phyloP scores from a whole-genome alignment of 371 early-diverging fungal species.

The Sporodiniella umbellata region DNA sequence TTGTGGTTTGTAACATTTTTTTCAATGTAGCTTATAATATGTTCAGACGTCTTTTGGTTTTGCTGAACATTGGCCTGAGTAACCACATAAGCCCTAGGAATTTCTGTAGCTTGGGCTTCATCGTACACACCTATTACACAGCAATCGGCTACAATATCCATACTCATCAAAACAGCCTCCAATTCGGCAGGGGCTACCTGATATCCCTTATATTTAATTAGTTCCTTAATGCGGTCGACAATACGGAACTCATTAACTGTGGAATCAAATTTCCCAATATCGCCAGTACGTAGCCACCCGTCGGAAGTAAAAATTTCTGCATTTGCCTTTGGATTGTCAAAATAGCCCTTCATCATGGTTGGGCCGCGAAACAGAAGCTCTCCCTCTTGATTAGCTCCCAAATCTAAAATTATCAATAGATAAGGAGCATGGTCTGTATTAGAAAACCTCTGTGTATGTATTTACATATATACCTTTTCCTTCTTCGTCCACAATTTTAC shows the following conservation, averaged over 20 bases:
- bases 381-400: constrained; percentile 56
- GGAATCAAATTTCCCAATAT: constrained; percentile 65
- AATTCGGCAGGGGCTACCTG: constrained; percentile 35
- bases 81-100: constrained; percentile 78
- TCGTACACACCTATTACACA: constrained; percentile 67
- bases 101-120: constrained; percentile 61
- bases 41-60: constrained; percentile 20
- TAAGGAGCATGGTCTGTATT: not conserved
- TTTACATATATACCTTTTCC: constrained; percentile 36
- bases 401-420: constrained; percentile 41
- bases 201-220: constrained; percentile 78
- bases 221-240: constrained; percentile 73
- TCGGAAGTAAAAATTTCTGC: constrained; percentile 53
- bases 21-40: constrained; percentile 48
- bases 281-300: constrained; percentile 82
- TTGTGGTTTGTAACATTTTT: constrained; percentile 70
- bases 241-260: constrained; percentile 58
- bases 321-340: constrained; percentile 68
- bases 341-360: constrained; percentile 77
- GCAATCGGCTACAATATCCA: constrained; percentile 59
- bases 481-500: constrained; percentile 65
- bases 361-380: constrained; percentile 83
- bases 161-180: constrained; percentile 14
- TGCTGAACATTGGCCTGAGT: constrained; percentile 29
- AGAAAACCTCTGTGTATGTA: not conserved